A percentile compares a stretch with the other conserved stretches of the same genome.
phyloP scores from a whole-genome alignment of 805 yeast genomes.

The Diddensiella transvaalensis region DNA sequence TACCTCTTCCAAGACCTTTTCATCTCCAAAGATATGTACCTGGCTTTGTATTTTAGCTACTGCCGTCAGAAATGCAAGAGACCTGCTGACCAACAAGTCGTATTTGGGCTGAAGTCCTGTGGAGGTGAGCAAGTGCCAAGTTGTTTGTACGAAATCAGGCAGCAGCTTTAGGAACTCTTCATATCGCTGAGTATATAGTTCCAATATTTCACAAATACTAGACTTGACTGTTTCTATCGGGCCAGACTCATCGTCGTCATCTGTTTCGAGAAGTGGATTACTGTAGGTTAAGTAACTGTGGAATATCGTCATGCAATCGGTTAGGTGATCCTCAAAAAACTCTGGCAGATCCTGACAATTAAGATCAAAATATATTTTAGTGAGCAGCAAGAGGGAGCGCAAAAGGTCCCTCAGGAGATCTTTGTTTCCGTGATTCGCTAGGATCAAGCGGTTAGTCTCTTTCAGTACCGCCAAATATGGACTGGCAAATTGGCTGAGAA shows the following conservation, averaged over 20 bases:
- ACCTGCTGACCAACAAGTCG: constrained; percentile 78
- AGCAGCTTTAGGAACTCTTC: constrained; percentile 85
- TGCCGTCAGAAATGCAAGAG: constrained; percentile 77
- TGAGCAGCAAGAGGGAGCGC: constrained; percentile 64
- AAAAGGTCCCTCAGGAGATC: constrained; percentile 54
- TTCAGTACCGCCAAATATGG: constrained; percentile 74
- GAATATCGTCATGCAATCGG: constrained; percentile 70
- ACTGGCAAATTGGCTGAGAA: constrained; percentile 71
- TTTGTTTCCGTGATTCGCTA: constrained; percentile 41
- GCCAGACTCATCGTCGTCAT: constrained; percentile 65
- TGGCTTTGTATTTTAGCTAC: constrained; percentile 69
- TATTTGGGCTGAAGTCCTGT: constrained; percentile 69
- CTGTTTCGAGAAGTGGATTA: constrained; percentile 53
- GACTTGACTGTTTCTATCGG: constrained; percentile 70
- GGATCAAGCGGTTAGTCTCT: constrained; percentile 64
- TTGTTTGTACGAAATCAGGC: constrained; percentile 70
- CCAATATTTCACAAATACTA: constrained; percentile 77
- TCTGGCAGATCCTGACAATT: constrained; percentile 98
- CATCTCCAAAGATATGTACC: constrained; percentile 56
- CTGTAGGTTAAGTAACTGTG: constrained; percentile 73
- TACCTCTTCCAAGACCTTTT: constrained; percentile 65
- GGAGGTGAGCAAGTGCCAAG: constrained; percentile 71
- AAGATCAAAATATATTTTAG: constrained; percentile 85
- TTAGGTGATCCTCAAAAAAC: constrained; percentile 88
- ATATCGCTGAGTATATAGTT: constrained; percentile 83